Base-by-base conservation (phyloP, 2,329 filamentous ascomycete genomes). In the Leptoxyphium fumago region DNA sequence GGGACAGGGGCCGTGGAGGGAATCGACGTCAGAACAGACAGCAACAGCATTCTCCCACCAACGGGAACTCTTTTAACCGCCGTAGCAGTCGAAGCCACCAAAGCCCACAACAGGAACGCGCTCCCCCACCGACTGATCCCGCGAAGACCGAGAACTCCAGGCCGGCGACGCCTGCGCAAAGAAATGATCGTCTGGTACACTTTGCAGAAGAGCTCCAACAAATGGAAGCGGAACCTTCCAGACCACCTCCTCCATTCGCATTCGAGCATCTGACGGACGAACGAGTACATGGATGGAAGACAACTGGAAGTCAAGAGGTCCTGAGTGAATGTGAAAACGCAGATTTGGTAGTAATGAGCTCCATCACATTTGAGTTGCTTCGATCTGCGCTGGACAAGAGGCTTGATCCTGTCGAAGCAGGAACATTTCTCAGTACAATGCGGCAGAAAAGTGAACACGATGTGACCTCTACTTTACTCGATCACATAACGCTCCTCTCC, bases 311-410 rank as follows among this genome's bases (percentile, higher is more conserved):
- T 45, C 71, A 80, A 48, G 74, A 77, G 21, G 67, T 94, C 10
- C 64, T 89, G 15, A 72, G 77, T 17, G 71, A 76, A 52, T 82
- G 80, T 18, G 61, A 73, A 38, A 70, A 78, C 52, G 79, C 81
- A 40, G 75, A 82, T 50, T 77, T 83, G 7, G 70, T 80, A 39
- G 75, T 78, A 45, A 67, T 94, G 32, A 78, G 80, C 28, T 74
- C 74, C 11, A 68, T 94, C 17, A 86, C 88, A 52, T 85, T 94
- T 64, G 91, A 98, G 61, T 74, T 95, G 32, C 75, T 91, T 30
- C 78, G 81, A 48, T 78, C 84, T 29, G 79, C 81, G 14, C 65
- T 93, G 10, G 80, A 86, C 55, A 74, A 72, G 38, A 75, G 79
- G 41, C 63, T 95, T 39, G 70, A 74, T 34, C 70, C 84, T 2